Evolutionary conservation across 139 green algal species (phyloP).

Genomic region (Eudorina sp.): DNA sequence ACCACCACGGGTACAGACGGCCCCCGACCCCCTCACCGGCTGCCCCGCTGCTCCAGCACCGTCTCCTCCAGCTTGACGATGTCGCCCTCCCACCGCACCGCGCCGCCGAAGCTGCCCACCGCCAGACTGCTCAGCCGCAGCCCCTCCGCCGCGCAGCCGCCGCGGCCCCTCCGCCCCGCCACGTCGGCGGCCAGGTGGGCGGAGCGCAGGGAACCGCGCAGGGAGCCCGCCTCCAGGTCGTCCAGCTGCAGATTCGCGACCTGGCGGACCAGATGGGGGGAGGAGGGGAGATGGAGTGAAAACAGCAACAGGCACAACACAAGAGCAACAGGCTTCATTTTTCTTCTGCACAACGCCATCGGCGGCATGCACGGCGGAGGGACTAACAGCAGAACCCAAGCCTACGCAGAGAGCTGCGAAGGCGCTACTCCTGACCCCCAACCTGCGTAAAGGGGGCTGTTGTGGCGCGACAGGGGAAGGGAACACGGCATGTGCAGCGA

Average conservation of each 20-base stretch:
- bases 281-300: too few species aligned
- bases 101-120: constrained; percentile 47
- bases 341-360: too few species aligned
- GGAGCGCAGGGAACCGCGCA: constrained; percentile 83
- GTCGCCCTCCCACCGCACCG: constrained; percentile 84
- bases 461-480: too few species aligned
- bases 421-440: too few species aligned
- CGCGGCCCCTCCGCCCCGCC: constrained; percentile 64
- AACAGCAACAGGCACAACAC: too few species aligned
- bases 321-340: too few species aligned
- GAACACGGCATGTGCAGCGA: too few species aligned
- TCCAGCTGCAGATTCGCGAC: constrained; percentile 80
- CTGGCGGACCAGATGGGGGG: constrained; percentile 28
- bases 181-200: constrained; percentile 79
- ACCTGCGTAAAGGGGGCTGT: too few species aligned
- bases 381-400: too few species aligned
- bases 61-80: constrained; percentile 88
- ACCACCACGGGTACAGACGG: not conserved
- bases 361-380: too few species aligned
- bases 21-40: constrained; percentile 28
- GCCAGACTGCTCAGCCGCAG: constrained; percentile 81
- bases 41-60: constrained; percentile 79
- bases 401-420: too few species aligned
- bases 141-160: constrained; percentile 62
- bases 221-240: constrained; percentile 89